Evolutionary conservation across 176 grass and related monocot species (phyloP), one percentile per base, ranked within the genome.

Genomic region (Oryza punctata): DNA sequence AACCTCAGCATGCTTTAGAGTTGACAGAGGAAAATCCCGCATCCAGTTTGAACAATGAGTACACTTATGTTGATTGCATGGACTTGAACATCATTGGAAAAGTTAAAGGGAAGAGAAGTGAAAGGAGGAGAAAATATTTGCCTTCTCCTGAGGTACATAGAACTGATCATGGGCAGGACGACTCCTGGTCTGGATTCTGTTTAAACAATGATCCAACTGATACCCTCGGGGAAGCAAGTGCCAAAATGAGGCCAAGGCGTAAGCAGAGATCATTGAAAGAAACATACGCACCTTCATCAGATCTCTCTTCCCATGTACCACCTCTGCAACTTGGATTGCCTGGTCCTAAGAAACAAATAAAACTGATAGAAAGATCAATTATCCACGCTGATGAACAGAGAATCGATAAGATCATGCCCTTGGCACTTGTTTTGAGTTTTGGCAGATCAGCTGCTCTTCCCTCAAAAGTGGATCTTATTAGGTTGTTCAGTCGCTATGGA

Each of bases 81-180:
- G 52, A 7, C 18, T 57, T 57, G 14, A 64, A 15, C 69, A 65
- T 74, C 18, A 67, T 84, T 60, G 84, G 76, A 61, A 88, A 91
- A 38, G 45, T 69, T 69, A 73, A 84, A 80, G 32, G 27, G 50
- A 79, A 79, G 46, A 84, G 70, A 66, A 82, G 79, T 26, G 77
- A 10, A 61, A 61, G 0, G 57, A 57, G 50, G 73, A 81, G 80
- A 67, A 91, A 70, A 13, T 7, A 73, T 65, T 13, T 65, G 43
- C 37, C 50, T 50, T 70, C 69, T 26, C 69, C 49, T 19, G 86
- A 76, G 75, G 49, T 54, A 11, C 78, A 65, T 37, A 65, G 13
- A 9, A 86, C 60, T 82, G 88, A 90, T 84, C 88, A 92, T 78
- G 88, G 92, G 90, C 82, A 92, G 33, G 87, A 92, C 26, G 88